phyloP scores from a whole-genome alignment of 2,329 filamentous ascomycete genomes.

The Sarocladium kiliense region DNA sequence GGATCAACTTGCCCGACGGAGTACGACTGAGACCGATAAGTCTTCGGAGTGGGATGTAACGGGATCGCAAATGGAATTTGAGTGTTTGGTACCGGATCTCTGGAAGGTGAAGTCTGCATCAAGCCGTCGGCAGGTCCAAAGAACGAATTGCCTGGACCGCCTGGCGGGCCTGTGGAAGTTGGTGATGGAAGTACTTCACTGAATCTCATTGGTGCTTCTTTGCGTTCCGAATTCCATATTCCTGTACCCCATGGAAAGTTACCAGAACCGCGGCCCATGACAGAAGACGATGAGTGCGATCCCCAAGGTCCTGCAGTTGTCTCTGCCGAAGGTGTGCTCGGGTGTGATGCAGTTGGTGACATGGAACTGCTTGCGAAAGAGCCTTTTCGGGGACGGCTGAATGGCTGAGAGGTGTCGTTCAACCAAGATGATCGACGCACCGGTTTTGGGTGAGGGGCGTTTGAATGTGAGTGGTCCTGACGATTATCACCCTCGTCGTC shows the following conservation, averaged over 20 bases:
- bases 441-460: constrained; percentile 52
- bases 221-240: constrained; percentile 79
- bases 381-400: constrained; percentile 63
- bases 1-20: constrained; percentile 86
- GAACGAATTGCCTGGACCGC: constrained; percentile 39
- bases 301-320: constrained; percentile 47
- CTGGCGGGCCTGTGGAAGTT: constrained; percentile 54
- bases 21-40: constrained; percentile 92
- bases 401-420: constrained; percentile 68
- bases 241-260: constrained; percentile 70
- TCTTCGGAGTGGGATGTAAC: constrained; percentile 84
- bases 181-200: constrained; percentile 72
- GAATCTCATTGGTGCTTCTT: constrained; percentile 69
- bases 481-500: constrained; percentile 81
- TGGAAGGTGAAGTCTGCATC: constrained; percentile 45
- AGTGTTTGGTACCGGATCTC: constrained; percentile 48
- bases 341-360: constrained; percentile 75
- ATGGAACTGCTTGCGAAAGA: constrained; percentile 74
- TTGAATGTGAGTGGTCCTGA: constrained; percentile 44
- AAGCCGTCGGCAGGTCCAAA: constrained; percentile 40
- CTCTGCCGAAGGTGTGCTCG: constrained; percentile 72
- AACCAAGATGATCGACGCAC: constrained; percentile 77
- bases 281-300: constrained; percentile 43
- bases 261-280: constrained; percentile 43
- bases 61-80: constrained; percentile 85